Base-by-base conservation (phyloP, 2,329 filamentous ascomycete species). In the Pezicula neosporulosa region DNA sequence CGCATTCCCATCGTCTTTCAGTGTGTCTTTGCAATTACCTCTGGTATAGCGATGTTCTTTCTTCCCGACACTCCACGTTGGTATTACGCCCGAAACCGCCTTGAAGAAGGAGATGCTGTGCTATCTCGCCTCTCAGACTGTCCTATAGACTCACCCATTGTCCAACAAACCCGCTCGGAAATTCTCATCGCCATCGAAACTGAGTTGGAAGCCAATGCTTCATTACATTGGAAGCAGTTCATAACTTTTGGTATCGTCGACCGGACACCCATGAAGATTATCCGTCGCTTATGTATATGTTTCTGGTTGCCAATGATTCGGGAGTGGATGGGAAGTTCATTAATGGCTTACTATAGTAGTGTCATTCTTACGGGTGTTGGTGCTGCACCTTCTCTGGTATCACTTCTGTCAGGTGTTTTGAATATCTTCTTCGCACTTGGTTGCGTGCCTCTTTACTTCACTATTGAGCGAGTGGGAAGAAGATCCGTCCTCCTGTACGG, bases 271-370 rank as follows among this genome's bases (percentile, higher is more conserved):
- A 61, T 3, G 65, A 68, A 39, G 50, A 65, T 66, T 12, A 68
- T 68, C n/a, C 61, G 66, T 6, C 66, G 69, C 7, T 60, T 71
- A 10, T 60, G 69, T 6, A 70, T 69, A 5, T 66, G 66, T 6
- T 71, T 70, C 56, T 50, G 70, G 49, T 66, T 71, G 36, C 56
- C 63, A 12, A 53, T 54, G 3, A 63, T 55, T 21, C 50, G 44
- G 16, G 30, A 55, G 30, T 47, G 47, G 53, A 52, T 55, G 53
- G 47, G 53, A 41, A 52, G 18, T 50, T 39, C 15, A 10, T 19
- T 38, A 33, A 45, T 30, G 16, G 60, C 67, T 3, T 68, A 67
- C 51, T 67, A 65, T 55, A 58, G 47, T n/a, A 66, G 63, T 9
- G 51, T 55, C n/a, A 67, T 67, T 36, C 64, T 68, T 51, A 43